phyloP scores from a whole-genome alignment of 495 filamentous ascomycete species.

The Tuber aestivum region DNA sequence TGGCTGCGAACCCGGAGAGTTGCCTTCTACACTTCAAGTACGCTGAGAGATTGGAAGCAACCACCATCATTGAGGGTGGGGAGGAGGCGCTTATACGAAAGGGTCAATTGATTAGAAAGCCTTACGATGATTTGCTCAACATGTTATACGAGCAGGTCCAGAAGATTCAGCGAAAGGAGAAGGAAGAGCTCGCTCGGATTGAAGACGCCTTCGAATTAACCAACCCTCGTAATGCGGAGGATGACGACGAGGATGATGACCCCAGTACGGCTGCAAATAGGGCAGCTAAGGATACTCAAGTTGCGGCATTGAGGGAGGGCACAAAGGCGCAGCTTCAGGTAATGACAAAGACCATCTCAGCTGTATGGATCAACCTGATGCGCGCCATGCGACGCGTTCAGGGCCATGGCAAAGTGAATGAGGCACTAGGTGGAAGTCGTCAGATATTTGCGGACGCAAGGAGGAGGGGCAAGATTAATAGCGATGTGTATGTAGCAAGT shows the following conservation, averaged over 20 bases:
- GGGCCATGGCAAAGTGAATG: conserved; percentile 71
- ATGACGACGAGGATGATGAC: conserved; percentile 62
- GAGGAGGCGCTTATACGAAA: conserved; percentile 64
- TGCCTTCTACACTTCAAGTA: conserved; percentile 81
- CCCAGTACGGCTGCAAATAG: conserved; percentile 52
- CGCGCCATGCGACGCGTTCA: conserved; percentile 89
- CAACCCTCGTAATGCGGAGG: conserved; percentile 47
- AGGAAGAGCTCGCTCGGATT: conserved; percentile 62
- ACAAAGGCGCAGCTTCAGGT: conserved; percentile 64
- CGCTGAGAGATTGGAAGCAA: conserved; percentile 75
- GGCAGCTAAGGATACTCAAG: conserved; percentile 56
- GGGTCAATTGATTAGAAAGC: conserved; percentile 67
- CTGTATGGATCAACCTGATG: conserved; percentile 90
- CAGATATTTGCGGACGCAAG: conserved; percentile 83
- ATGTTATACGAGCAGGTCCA: conserved; percentile 73
- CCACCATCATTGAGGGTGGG: conserved; percentile 60
- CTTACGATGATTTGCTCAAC: conserved; percentile 76
- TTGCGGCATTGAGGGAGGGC: conserved; percentile 64
- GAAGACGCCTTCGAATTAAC: conserved; percentile 54
- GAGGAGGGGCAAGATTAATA: conserved; percentile 74
- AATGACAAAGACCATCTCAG: conserved; percentile 73
- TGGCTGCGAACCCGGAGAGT: conserved; percentile 88
- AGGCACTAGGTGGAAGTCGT: conserved; percentile 66
- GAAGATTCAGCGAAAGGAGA: conserved; percentile 66
- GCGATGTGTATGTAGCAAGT: conserved; percentile 86